A percentile compares a stretch with the other conserved stretches of the same genome.
phyloP scores from a whole-genome alignment of 2,329 filamentous ascomycete genomes.

The Epichloe coenophiala region DNA sequence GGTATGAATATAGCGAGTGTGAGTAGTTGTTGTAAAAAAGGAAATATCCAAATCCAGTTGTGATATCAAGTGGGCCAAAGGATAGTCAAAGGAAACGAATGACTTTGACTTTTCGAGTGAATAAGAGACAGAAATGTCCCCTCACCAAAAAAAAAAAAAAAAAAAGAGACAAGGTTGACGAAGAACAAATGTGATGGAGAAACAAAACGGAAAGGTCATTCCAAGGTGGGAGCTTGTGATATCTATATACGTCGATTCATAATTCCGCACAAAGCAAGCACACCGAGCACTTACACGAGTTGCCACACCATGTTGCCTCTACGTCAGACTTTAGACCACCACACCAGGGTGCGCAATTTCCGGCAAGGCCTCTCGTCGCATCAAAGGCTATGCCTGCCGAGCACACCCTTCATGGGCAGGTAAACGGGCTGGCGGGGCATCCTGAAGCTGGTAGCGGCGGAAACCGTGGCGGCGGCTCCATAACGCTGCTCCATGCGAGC shows the following conservation, averaged over 20 bases:
- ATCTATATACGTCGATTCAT: slow-evolving; percentile 3
- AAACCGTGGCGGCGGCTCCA: background rate
- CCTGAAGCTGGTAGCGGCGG: background rate
- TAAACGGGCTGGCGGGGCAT: background rate
- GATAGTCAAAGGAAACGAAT: slow-evolving; percentile 40
- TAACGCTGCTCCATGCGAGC: background rate
- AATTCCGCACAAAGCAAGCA: background rate
- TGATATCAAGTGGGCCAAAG: slow-evolving; percentile 15
- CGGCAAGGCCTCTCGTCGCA: background rate
- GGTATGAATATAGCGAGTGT: slow-evolving; percentile 6
- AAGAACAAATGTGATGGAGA: background rate
- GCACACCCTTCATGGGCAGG: background rate
- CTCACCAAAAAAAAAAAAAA: slow-evolving; percentile 10
- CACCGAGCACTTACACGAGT: background rate
- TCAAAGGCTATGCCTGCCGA: background rate
- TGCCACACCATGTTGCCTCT: background rate
- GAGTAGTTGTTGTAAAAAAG: background rate
- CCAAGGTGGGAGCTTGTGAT: background rate
- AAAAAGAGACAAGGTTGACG: background rate
- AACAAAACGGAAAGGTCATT: background rate
- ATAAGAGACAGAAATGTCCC: background rate
- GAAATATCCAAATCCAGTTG: slow-evolving; percentile 8
- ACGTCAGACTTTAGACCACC: background rate
- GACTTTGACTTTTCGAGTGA: slow-evolving; percentile 33
- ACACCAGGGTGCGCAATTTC: background rate